Evolutionary conservation across 75 land plant species (phyloP), one percentile per base, ranked within the genome.

Genomic region (Selaginella moellendorffii): DNA sequence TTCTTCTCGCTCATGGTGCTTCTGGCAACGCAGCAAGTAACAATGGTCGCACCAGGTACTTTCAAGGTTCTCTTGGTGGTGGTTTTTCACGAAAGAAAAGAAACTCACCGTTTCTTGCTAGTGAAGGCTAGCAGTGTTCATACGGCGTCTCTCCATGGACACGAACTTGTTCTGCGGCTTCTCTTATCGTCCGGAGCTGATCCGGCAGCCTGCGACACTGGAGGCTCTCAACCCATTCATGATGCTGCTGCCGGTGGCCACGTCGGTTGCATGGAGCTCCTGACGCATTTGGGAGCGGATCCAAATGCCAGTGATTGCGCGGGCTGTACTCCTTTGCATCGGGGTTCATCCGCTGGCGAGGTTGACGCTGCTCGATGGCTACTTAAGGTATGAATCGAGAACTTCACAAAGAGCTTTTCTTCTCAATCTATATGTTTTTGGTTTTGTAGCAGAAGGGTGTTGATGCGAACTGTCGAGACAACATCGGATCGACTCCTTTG

Each of bases 41-140:
- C 29, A 77, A 77, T 73, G 79, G 79, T 23, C 71, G 79, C 28
- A 73, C 58, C 71, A 54, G 79, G 79, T 77, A 26, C n/a, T 62
- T 20, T n/a, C 14, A 14, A 5, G 46, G 46, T 14, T 5, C 46
- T 5, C 46, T 5, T 36, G 46, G 10, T 5, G 5, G 46, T 36
- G 46, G 5, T 5, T 36, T 5, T 36, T 5, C 5, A 14, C 5
- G 46, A 36, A 14, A 36, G 14, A 36, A 14, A 36, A 14, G 46
- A 36, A 5, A 36, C 46, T 36, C 14, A 14, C 14, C 46, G 5
- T 5, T 5, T 71, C 24, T 29, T 70, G 18, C 30, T 60, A 18
- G 52, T 54, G n/a, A n/a, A n/a, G n/a, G 46, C 61, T 26, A 51
- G 53, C 76, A 77, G 79, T 73, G 54, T 69, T 29, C 79, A 77